A percentile compares a stretch with the other conserved stretches of the same genome.
These are phyloP conservation scores for Paraleonurus japonicus DNA, from an alignment of 257 asterid species.

Conservation along the genomic window DNA sequence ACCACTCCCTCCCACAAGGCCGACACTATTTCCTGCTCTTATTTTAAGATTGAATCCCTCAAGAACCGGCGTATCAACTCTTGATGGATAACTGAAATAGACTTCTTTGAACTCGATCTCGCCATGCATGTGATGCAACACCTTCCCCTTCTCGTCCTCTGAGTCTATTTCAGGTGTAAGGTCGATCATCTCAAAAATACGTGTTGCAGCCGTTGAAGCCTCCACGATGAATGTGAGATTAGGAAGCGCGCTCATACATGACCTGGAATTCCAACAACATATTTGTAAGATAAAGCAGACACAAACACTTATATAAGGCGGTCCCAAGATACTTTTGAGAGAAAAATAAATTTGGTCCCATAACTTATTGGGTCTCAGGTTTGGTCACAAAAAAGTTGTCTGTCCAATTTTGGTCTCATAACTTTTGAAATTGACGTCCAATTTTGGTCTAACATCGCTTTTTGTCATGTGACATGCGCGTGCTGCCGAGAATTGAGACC, in stretches of 20 bases:
- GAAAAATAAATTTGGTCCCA: no score
- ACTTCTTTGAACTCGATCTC: conserved; percentile 68
- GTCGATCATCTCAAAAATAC: conserved; percentile 55
- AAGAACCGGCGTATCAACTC: conserved; percentile 49
- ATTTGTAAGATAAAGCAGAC: no score
- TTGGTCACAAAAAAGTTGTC: no score
- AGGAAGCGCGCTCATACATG: conserved; percentile 66
- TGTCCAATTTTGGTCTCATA: no score
- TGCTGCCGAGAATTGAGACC: no score
- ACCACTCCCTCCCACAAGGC: conserved; percentile 84
- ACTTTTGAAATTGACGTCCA: no score
- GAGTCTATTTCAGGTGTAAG: conserved; percentile 52
- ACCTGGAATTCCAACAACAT: conserved; percentile 33
- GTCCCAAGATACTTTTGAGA: no score
- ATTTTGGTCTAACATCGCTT: no score
- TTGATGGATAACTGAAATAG: conserved; percentile 65
- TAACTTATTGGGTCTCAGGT: no score
- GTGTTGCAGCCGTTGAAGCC: conserved; percentile 50
- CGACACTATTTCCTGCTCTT: conserved; percentile 57
- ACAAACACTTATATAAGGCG: no score
- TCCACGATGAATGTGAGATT: conserved; percentile 57
- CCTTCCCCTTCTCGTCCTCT: conserved; percentile 42
- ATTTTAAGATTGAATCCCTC: conserved; percentile 53
- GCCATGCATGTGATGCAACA: conserved; percentile 43
- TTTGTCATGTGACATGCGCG: no score